Evolutionary conservation across 1,284 basidiomycete species (phyloP).

Genomic region (Meira miltonrushii): DNA sequence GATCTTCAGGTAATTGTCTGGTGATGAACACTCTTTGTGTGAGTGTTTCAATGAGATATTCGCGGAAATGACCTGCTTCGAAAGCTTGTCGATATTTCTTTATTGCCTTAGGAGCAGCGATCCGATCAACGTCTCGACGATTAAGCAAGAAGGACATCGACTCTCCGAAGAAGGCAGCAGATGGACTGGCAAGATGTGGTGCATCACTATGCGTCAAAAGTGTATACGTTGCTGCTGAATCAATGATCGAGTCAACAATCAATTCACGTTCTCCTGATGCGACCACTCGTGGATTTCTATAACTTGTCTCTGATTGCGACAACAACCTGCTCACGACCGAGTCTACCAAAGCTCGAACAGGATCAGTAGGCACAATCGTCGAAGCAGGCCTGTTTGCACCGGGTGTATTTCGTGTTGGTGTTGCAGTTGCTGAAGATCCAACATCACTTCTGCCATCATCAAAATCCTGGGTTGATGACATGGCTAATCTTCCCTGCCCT

Average conservation of each 20-base stretch:
- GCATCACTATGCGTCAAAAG: slow-evolving; percentile 23
- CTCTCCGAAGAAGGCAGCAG: slow-evolving; percentile 24
- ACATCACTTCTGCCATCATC: slow-evolving; percentile 2
- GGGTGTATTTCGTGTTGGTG: slow-evolving; percentile 13
- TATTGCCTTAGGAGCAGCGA: slow-evolving; percentile 6
- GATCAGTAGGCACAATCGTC: slow-evolving; percentile 22
- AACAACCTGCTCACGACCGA: slow-evolving; percentile 19
- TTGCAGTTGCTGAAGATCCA: slow-evolving; percentile 26
- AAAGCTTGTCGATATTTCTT: slow-evolving; percentile 26
- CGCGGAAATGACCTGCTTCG: slow-evolving; percentile 18
- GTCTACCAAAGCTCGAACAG: slow-evolving; percentile 34
- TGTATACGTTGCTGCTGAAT: slow-evolving; percentile 35
- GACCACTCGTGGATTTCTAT: slow-evolving; percentile 15
- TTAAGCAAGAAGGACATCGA: neutral
- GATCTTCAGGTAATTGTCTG: slow-evolving; percentile 30
- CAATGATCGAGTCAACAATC: slow-evolving; percentile 33
- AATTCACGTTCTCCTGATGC: slow-evolving; percentile 27
- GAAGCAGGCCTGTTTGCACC: neutral
- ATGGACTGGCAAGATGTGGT: slow-evolving; percentile 22
- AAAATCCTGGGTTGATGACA: neutral
- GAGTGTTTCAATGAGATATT: slow-evolving; percentile 22
- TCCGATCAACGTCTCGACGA: neutral
- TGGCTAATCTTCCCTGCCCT: neutral
- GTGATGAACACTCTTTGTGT: slow-evolving; percentile 22
- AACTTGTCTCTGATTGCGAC: neutral